phyloP scores from a whole-genome alignment of 179 eudicot genomes.

The Heliamphora pulchella region DNA sequence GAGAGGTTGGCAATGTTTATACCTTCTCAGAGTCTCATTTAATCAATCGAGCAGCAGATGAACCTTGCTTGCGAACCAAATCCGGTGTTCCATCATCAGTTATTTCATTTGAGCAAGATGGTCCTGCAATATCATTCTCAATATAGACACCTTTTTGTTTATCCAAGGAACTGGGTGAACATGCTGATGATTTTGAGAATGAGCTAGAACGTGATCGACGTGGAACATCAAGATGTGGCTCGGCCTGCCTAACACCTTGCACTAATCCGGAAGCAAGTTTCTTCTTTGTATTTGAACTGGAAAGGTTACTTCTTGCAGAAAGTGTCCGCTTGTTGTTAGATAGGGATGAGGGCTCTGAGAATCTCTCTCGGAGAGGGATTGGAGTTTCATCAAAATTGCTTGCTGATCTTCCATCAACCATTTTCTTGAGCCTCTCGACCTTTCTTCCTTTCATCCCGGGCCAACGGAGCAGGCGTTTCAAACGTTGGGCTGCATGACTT shows the following conservation, averaged over 20 bases:
- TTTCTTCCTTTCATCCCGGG: conserved; percentile 35
- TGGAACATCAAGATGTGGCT: conserved; percentile 30
- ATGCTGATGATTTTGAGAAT: conserved; percentile 7
- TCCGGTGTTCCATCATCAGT: conserved; percentile 28
- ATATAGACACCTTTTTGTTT: conserved; percentile 39
- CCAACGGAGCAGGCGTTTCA: conserved; percentile 62
- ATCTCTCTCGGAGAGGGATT: conserved; percentile 52
- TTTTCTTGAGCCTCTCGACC: conserved; percentile 25
- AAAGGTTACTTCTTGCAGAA: conserved; percentile 61
- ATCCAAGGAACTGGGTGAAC: conserved; percentile 50
- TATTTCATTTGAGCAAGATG: conserved; percentile 36
- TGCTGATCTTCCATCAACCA: conserved; percentile 19
- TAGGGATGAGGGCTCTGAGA: conserved; percentile 29
- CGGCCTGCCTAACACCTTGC: conserved; percentile 50
- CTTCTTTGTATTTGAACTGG: conserved; percentile 76
- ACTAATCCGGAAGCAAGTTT: conserved; percentile 56
- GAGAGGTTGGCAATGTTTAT: too few relatives aligned
- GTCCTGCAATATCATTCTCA: conserved; percentile 36
- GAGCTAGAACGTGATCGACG: conserved; percentile 48
- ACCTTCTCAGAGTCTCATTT: too few relatives aligned
- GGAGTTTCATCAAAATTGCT: conserved; percentile 43
- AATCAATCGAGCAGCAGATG: background rate
- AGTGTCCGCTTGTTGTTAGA: conserved; percentile 67
- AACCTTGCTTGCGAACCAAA: conserved; percentile 31
- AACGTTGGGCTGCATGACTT: conserved; percentile 38